Conservation (phyloP, 352 stramenopile species). For the Phytopythium delawarense region DNA sequence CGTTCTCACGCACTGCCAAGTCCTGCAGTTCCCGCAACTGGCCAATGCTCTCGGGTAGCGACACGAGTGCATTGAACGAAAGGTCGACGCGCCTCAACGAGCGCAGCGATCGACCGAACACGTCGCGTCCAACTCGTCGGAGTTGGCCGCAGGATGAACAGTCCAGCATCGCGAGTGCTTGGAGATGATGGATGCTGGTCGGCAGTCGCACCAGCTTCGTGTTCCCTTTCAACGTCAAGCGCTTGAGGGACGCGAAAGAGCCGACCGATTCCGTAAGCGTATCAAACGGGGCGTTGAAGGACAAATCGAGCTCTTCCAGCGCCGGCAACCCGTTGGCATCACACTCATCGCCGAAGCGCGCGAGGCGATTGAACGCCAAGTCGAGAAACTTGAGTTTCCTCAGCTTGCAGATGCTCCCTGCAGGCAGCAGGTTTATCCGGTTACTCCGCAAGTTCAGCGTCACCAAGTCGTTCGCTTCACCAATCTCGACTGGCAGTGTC, state of each 20-base stretch:
- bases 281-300: slow-evolving; percentile 34
- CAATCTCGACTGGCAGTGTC: slow-evolving; percentile 44
- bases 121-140: slow-evolving; percentile 44
- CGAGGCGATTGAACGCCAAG: slow-evolving; percentile 40
- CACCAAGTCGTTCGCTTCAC: slow-evolving; percentile 43
- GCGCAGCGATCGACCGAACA: slow-evolving; percentile 30
- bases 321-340: slow-evolving; percentile 16
- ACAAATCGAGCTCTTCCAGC: slow-evolving; percentile 53
- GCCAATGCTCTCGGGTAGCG: slow-evolving; percentile 34
- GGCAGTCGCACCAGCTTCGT: slow-evolving; percentile 32
- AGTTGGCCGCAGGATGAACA: slow-evolving; percentile 36
- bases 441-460: slow-evolving; percentile 51
- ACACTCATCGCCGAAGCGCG: slow-evolving; percentile 42
- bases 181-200: slow-evolving; percentile 35
- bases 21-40: slow-evolving; percentile 35
- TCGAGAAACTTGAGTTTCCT: slow-evolving; percentile 44
- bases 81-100: slow-evolving; percentile 35
- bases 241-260: slow-evolving; percentile 27
- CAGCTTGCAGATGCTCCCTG: slow-evolving; percentile 14
- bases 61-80: slow-evolving; percentile 38
- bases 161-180: slow-evolving; percentile 30
- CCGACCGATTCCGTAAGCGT: slow-evolving; percentile 32
- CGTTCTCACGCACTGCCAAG: slow-evolving; percentile 40
- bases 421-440: slow-evolving; percentile 27
- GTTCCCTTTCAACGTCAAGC: slow-evolving; percentile 38